Percentiles rank a stretch among this genome's conserved stretches.
Evolutionary conservation across 2,329 filamentous ascomycete genomes (phyloP).

Genomic region (Anthostomella pinea): DNA sequence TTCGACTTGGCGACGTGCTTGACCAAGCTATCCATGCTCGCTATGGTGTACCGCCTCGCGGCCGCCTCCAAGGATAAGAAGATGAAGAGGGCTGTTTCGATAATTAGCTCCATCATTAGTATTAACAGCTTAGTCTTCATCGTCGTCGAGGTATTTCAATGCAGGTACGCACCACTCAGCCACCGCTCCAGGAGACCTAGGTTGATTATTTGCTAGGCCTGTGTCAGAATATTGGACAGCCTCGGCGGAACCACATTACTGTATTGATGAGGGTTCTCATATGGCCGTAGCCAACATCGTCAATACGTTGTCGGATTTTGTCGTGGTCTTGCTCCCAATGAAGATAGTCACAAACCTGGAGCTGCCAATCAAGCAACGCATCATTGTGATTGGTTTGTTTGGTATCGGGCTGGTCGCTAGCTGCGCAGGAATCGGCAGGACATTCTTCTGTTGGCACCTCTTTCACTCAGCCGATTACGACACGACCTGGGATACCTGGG

Average conservation of each 20-base stretch:
- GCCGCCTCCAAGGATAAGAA: conserved; percentile 28
- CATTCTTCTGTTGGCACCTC: conserved; percentile 34
- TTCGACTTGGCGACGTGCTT: conserved; percentile 38
- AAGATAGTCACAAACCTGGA: conserved; percentile 43
- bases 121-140: conserved; percentile 35
- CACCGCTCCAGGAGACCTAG: not conserved
- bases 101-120: conserved; percentile 30
- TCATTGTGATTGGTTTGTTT: conserved; percentile 46
- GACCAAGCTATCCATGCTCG: conserved; percentile 41
- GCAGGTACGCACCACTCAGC: conserved; percentile 28
- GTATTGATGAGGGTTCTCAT: conserved; percentile 49
- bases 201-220: conserved; percentile 26
- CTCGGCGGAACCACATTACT: conserved; percentile 32
- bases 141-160: conserved; percentile 37
- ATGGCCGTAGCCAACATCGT: conserved; percentile 54
- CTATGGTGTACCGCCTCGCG: conserved; percentile 36
- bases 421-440: conserved; percentile 36
- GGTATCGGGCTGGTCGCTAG: conserved; percentile 48
- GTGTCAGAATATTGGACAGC: conserved; percentile 38
- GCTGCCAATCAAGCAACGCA: conserved; percentile 45
- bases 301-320: conserved; percentile 59
- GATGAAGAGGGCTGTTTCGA: conserved; percentile 30
- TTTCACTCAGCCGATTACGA: conserved; percentile 29
- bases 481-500: conserved; percentile 35
- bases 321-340: conserved; percentile 51